A percentile compares a stretch with the other conserved stretches of the same genome.
phyloP scores from a whole-genome alignment of 345 rosid genomes.

The Ceriops decandra region DNA sequence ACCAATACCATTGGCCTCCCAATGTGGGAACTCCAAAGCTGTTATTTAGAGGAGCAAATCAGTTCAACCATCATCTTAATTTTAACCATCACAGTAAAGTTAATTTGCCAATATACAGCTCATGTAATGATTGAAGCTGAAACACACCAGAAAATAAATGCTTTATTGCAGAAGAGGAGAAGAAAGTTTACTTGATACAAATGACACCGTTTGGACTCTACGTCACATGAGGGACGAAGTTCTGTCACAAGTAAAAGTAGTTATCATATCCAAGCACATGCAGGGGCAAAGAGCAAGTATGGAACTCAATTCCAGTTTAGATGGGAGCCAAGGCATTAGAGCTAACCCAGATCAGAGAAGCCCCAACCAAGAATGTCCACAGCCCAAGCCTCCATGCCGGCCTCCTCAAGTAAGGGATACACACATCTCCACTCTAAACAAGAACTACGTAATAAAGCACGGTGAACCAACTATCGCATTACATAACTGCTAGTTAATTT shows the following conservation, averaged over 20 bases:
- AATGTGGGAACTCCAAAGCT: conserved; percentile 83
- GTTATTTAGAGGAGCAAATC: background rate
- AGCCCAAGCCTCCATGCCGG: conserved; percentile 84
- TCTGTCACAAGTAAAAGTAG: conserved; percentile 26
- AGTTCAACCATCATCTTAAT: background rate
- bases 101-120: too few relatives aligned
- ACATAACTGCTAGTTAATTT: too few relatives aligned
- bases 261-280: conserved; percentile 1
- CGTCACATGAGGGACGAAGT: conserved; percentile 64
- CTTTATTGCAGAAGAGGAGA: too few relatives aligned
- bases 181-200: conserved; percentile 49
- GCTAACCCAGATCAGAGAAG: conserved; percentile 71
- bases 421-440: conserved; percentile 81
- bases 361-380: conserved; percentile 94
- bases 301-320: background rate
- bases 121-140: too few relatives aligned
- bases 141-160: too few relatives aligned
- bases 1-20: conserved; percentile 76
- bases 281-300: background rate
- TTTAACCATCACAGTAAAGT: background rate
- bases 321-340: background rate
- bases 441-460: conserved; percentile 40
- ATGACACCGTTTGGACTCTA: conserved; percentile 65
- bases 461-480: background rate
- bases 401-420: conserved; percentile 67